These are phyloP conservation scores for Phytophthora citricola DNA, from an alignment of 352 stramenopile genomes.

Conservation along the genomic window DNA sequence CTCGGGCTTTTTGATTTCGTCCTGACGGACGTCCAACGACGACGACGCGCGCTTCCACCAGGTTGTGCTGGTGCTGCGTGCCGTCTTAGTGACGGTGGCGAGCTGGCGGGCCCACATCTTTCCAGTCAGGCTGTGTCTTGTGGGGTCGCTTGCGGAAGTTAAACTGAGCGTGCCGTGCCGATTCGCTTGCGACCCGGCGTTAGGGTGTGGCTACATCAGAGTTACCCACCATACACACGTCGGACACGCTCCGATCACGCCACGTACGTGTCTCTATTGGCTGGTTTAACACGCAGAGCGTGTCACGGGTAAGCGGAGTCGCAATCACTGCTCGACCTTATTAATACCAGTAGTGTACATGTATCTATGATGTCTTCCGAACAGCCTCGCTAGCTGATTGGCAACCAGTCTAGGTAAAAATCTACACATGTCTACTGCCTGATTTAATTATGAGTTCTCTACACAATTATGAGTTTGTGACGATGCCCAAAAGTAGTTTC, in stretches of 20 bases:
- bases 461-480: no score
- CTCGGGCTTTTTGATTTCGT: slow-evolving; percentile 58
- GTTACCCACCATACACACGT: slow-evolving; percentile 16
- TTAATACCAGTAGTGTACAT: no score
- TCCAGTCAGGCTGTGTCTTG: background rate
- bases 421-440: no score
- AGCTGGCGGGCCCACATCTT: slow-evolving; percentile 34
- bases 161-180: slow-evolving; percentile 13
- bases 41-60: slow-evolving; percentile 37
- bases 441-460: no score
- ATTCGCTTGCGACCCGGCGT: slow-evolving; percentile 10
- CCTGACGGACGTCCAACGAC: slow-evolving; percentile 17
- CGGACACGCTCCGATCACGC: slow-evolving; percentile 8
- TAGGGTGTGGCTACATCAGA: background rate
- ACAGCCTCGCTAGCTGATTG: no score
- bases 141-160: background rate
- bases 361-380: no score
- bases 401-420: no score
- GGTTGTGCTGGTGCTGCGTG: slow-evolving; percentile 23
- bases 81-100: slow-evolving; percentile 24
- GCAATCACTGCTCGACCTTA: no score
- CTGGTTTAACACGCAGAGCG: slow-evolving; percentile 16
- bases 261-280: slow-evolving; percentile 18
- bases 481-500: no score
- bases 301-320: no score